Conservation (phyloP, 2,329 filamentous ascomycete genomes). For the Malbranchea zuffiana region DNA sequence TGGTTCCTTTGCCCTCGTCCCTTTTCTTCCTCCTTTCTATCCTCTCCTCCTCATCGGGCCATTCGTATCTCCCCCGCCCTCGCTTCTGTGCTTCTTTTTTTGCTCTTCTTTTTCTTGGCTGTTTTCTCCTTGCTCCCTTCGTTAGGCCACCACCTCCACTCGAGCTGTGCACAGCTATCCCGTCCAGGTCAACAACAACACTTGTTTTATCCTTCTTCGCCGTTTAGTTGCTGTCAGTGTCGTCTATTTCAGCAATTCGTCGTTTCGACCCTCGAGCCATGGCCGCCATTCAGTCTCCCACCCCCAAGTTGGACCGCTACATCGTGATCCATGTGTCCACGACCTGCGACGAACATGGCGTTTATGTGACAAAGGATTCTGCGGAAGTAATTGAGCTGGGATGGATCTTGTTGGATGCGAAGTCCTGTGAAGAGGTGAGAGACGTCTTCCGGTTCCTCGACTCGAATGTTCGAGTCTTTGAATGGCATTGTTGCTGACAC, state of each 20-base stretch:
- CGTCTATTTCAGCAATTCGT: background rate
- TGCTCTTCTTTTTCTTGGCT: conserved; percentile 14
- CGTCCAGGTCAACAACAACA: no score
- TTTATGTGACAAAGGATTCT: conserved; percentile 98
- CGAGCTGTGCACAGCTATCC: no score
- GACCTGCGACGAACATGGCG: conserved; percentile 96
- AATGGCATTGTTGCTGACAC: conserved; percentile 10
- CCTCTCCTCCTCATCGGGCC: conserved; percentile 4
- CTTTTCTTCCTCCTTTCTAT: conserved; percentile 1
- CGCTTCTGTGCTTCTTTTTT: conserved; percentile 12
- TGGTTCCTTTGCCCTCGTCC: conserved; percentile 3
- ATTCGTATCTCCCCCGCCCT: conserved; percentile 17
- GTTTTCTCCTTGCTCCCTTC: conserved; percentile 12
- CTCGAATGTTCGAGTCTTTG: conserved; percentile 6
- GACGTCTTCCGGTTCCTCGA: conserved; percentile 10
- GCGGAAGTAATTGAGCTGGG: conserved; percentile 98
- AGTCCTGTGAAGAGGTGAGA: conserved; percentile 81
- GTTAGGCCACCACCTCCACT: conserved; percentile 5
- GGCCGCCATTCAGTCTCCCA: conserved; percentile 39
- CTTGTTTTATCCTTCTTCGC: no score
- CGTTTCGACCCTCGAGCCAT: conserved; percentile 19
- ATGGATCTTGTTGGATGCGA: conserved; percentile 91
- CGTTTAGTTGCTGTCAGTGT: conserved; percentile 1
- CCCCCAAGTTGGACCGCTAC: conserved; percentile 81
- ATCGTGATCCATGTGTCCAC: conserved; percentile 97